Base-by-base conservation (phyloP, 116 monocot species). In the Cymodocea nodosa region DNA sequence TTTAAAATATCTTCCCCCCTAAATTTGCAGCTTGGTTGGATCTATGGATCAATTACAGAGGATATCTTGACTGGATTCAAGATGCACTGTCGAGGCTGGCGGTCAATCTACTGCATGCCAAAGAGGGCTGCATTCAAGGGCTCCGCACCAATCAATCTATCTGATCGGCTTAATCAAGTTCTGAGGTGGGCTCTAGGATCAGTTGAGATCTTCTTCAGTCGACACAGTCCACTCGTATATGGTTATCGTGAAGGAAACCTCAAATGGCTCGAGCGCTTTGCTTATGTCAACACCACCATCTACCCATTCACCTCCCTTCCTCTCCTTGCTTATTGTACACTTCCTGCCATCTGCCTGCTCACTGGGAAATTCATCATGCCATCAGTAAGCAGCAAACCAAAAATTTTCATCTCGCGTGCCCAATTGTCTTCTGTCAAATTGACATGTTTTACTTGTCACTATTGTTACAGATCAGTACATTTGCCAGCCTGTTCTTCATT, bases 301-400 rank as follows among this genome's bases (percentile, higher is more conserved):
- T 97, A 97, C 70, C 97, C 97, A 23, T 97, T 97, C 78, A 97
- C 97, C 54, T 80, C 97, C 1, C 68, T 97, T 39, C 91, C 97
- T 5, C 85, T 97, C 30, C 83, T 97, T 19, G 97, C 97, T 59
- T 97, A 97, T 68, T 97, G 97, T 58, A 91, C 88, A 49, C 84
- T 97, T 36, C 97, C 97, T 1, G 97, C 97, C 49, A 67, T 88
- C 60, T 97, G 97, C 82, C 80, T 97, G 35, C 91, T 97, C 71
- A 88, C 97, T 30, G 97, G 85, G 9, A 97, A 97, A 60, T 97
- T 97, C 84, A 97, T 97, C 84, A 97, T 91, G 91, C 97, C 97
- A 4, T 71, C 90, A 65, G 97, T 97, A 37, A 44, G 89, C 17
- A 67, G 15, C 35, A 54, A 19, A 17, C 4, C 53, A 35, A 17